phyloP scores from a whole-genome alignment of 2,329 filamentous ascomycete genomes.

The Lasiodiplodia citricola region DNA sequence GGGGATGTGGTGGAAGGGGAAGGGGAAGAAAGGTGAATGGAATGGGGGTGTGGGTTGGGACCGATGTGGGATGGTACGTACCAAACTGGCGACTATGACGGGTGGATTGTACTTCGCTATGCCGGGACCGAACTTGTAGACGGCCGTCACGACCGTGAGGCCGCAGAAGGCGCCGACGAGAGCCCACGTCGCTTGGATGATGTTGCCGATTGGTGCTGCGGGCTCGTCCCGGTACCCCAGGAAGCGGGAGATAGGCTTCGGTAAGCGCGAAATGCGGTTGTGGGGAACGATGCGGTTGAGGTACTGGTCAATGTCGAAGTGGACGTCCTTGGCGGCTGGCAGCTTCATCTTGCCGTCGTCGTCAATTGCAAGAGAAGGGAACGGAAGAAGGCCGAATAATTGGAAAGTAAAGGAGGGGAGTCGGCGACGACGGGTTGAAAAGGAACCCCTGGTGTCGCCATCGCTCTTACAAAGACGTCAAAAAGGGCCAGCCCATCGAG shows the following conservation, averaged over 20 bases:
- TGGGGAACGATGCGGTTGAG: slow-evolving; percentile 73
- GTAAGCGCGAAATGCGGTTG: slow-evolving; percentile 68
- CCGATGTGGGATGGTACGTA: slow-evolving; percentile 33
- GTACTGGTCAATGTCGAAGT: slow-evolving; percentile 79
- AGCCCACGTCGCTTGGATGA: slow-evolving; percentile 50
- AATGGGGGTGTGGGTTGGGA: background rate
- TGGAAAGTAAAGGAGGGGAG: background rate
- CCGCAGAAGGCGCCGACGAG: slow-evolving; percentile 52
- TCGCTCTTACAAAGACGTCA: slow-evolving; percentile 11
- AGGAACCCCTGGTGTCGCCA: background rate
- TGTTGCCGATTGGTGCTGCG: slow-evolving; percentile 47
- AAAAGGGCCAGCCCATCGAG: background rate
- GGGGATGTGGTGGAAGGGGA: too few relatives aligned
- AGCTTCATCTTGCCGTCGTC: slow-evolving; percentile 12
- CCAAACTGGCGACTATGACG: slow-evolving; percentile 50
- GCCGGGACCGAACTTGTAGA: slow-evolving; percentile 47
- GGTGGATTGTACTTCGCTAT: slow-evolving; percentile 49
- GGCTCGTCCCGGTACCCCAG: slow-evolving; percentile 55
- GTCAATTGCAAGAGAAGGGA: background rate
- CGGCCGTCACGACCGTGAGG: slow-evolving; percentile 48
- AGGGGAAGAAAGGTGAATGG: too few relatives aligned
- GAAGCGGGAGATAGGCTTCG: slow-evolving; percentile 69
- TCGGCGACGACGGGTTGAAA: background rate
- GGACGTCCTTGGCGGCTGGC: slow-evolving; percentile 34
- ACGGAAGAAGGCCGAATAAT: background rate